Evolutionary conservation across 192 early-diverging fungal genomes (phyloP).

Genomic region (Pilaira anomala): DNA sequence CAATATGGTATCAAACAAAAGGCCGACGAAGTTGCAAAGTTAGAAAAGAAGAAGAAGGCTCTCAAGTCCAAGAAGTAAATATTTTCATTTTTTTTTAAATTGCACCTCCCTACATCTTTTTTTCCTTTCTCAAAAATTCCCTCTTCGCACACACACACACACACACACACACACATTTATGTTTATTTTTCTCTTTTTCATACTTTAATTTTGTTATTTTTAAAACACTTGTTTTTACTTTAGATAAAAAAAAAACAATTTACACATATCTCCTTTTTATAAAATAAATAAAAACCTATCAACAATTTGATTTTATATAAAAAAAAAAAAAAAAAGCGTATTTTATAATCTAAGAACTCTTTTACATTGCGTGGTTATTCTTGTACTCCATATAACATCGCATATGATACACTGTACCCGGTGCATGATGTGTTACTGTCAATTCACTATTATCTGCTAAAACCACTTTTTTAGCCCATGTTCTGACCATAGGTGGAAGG

Average conservation of each 20-base stretch:
- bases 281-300: no score
- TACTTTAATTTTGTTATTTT: no score
- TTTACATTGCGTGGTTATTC: neutral
- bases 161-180: no score
- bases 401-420: conserved; percentile 24
- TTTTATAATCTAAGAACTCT: no score
- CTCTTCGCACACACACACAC: neutral
- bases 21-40: conserved; percentile 52
- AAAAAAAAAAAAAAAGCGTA: no score
- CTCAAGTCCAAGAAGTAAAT: conserved; percentile 20
- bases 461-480: conserved; percentile 22
- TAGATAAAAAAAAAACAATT: no score
- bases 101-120: neutral
- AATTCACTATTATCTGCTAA: neutral
- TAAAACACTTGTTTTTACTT: no score
- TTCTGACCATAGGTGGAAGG: conserved; percentile 43
- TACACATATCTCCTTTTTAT: no score
- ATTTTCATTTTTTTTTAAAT: neutral
- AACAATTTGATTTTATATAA: no score
- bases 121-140: neutral
- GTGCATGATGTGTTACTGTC: conserved; percentile 2
- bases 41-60: conserved; percentile 31
- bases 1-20: conserved; percentile 71
- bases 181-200: no score
- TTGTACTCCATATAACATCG: conserved; percentile 21